Evolutionary conservation across 2,329 filamentous ascomycete species (phyloP).

Genomic region (Colletotrichum euphorbiae): DNA sequence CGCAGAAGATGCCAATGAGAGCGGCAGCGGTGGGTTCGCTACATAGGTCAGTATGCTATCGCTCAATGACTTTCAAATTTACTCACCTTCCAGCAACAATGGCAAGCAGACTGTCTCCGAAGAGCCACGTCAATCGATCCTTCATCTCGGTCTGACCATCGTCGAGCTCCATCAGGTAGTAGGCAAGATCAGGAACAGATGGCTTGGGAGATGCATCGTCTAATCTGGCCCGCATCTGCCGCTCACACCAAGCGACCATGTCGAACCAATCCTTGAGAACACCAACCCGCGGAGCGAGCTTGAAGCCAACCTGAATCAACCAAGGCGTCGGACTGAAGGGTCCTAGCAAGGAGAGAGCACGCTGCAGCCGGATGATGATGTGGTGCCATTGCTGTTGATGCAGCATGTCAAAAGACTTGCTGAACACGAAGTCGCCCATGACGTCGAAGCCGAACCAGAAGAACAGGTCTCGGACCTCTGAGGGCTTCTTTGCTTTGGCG

Average conservation of each 20-base stretch:
- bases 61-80: not conserved
- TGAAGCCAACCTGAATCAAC: conserved; percentile 44
- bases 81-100: conserved; percentile 43
- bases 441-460: conserved; percentile 49
- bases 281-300: conserved; percentile 37
- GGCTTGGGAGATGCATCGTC: conserved; percentile 27
- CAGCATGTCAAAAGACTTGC: conserved; percentile 51
- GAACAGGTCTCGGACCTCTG: conserved; percentile 41
- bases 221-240: conserved; percentile 39
- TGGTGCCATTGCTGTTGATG: conserved; percentile 44
- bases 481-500: conserved; percentile 30
- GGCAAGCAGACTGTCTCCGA: conserved; percentile 40
- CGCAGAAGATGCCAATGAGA: conserved; percentile 41
- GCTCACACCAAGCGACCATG: conserved; percentile 42
- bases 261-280: conserved; percentile 43
- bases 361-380: conserved; percentile 44
- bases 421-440: conserved; percentile 52
- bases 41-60: not conserved
- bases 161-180: conserved; percentile 35
- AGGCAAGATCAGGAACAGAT: conserved; percentile 27
- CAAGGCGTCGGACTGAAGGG: conserved; percentile 46
- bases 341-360: conserved; percentile 45
- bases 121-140: conserved; percentile 34
- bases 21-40: conserved; percentile 42
- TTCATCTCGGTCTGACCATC: conserved; percentile 28